Percentiles rank a stretch among this genome's conserved stretches.
Evolutionary conservation across 1,139 yeast genomes (phyloP).

Genomic region (Petasospora rhodanensis): DNA sequence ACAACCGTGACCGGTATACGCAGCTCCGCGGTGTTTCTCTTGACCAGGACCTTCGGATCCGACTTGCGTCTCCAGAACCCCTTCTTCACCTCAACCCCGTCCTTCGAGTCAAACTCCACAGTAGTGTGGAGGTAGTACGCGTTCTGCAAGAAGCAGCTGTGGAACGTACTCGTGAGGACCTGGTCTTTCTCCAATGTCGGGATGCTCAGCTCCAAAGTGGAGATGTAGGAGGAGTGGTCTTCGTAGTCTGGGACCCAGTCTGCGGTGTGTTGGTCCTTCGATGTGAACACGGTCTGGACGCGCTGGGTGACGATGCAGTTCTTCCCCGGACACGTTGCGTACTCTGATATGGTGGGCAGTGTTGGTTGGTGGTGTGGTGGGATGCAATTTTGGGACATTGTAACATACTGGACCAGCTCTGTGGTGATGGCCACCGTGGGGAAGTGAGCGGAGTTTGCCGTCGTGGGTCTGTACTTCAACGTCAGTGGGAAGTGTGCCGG

Average conservation of each 20-base stretch:
- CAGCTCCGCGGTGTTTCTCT: no score
- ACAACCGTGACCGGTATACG: no score
- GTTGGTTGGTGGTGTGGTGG: conserved; percentile 7
- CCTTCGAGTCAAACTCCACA: no score
- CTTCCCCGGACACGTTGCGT: neutral
- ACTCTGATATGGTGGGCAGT: conserved; percentile 1
- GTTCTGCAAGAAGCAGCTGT: conserved; percentile 20
- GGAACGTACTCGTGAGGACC: conserved; percentile 15
- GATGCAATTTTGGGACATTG: conserved; percentile 14
- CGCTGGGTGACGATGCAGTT: conserved; percentile 6
- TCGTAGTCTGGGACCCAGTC: conserved; percentile 21
- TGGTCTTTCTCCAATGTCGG: conserved; percentile 10
- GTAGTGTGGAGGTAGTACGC: no score
- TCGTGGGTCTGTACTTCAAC: conserved; percentile 10
- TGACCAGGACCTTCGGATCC: no score
- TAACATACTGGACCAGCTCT: conserved; percentile 13
- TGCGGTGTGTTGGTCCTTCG: neutral
- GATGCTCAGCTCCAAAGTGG: conserved; percentile 7
- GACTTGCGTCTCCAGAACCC: no score
- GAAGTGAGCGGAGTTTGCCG: neutral
- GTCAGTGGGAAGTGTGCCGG: conserved; percentile 11
- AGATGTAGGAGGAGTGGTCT: conserved; percentile 4
- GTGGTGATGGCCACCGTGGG: conserved; percentile 4
- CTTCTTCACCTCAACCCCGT: no score
- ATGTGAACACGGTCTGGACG: conserved; percentile 9